Percentiles rank a stretch among this genome's conserved stretches.
Conservation (phyloP, 1,139 yeast species). For the Geotrichum klebahnii region DNA sequence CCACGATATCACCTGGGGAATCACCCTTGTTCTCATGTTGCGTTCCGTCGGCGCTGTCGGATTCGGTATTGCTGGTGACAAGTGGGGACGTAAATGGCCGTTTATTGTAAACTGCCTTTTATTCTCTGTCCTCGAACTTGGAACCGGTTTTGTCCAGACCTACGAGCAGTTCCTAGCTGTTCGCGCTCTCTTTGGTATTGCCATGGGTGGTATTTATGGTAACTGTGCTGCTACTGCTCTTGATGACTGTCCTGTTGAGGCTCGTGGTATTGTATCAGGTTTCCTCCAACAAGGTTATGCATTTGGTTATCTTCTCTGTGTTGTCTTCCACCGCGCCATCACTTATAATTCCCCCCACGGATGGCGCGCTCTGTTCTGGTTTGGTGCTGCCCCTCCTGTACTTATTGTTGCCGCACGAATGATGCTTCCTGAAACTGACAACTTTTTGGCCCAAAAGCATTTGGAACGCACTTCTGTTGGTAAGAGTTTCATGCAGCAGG, state of each 20-base stretch:
- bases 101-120: slow-evolving; percentile 51
- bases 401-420: slow-evolving; percentile 54
- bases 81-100: slow-evolving; percentile 72
- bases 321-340: slow-evolving; percentile 56
- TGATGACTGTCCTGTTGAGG: slow-evolving; percentile 61
- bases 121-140: slow-evolving; percentile 60
- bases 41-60: slow-evolving; percentile 73
- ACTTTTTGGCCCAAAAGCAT: slow-evolving; percentile 42
- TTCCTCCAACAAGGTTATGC: slow-evolving; percentile 71
- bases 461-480: slow-evolving; percentile 38
- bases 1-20: slow-evolving; percentile 69
- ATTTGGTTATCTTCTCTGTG: slow-evolving; percentile 62
- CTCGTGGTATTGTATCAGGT: slow-evolving; percentile 61
- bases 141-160: slow-evolving; percentile 65
- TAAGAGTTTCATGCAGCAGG: slow-evolving; percentile 31
- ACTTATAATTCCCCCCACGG: slow-evolving; percentile 49
- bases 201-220: slow-evolving; percentile 71
- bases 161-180: slow-evolving; percentile 64
- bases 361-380: slow-evolving; percentile 81
- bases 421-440: slow-evolving; percentile 57
- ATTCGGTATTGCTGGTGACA: slow-evolving; percentile 64
- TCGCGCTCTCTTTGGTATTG: slow-evolving; percentile 63
- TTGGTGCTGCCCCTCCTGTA: slow-evolving; percentile 66
- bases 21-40: slow-evolving; percentile 72
- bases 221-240: slow-evolving; percentile 63